phyloP scores from a whole-genome alignment of 2,329 filamentous ascomycete genomes.

The Hymenoscyphus occultus region DNA sequence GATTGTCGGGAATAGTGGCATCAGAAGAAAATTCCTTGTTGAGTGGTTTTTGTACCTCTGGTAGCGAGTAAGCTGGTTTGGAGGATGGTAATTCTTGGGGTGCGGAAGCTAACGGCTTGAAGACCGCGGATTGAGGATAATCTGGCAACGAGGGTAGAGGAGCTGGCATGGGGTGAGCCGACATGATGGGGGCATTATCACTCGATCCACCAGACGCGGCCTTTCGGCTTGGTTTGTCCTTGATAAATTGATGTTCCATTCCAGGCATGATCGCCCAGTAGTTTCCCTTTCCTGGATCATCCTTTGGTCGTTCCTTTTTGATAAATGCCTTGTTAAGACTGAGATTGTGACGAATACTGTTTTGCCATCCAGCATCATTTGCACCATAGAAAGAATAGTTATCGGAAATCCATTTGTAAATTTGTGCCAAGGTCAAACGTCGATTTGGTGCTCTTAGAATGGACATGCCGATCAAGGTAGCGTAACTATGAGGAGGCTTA shows the following conservation, averaged over 20 bases:
- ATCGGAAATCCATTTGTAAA: slow-evolving; percentile 99
- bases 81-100: slow-evolving; percentile 26
- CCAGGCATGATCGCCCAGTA: slow-evolving; percentile 95
- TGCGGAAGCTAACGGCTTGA: slow-evolving; percentile 30
- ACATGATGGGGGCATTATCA: slow-evolving; percentile 45
- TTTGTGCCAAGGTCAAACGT: slow-evolving; percentile 85
- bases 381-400: slow-evolving; percentile 84
- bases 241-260: slow-evolving; percentile 84
- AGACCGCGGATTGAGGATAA: slow-evolving; percentile 22
- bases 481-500: slow-evolving; percentile 92
- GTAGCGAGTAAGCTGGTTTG: slow-evolving; percentile 22
- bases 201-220: slow-evolving; percentile 45
- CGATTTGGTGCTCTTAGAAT: slow-evolving; percentile 83
- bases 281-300: slow-evolving; percentile 95
- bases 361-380: slow-evolving; percentile 91
- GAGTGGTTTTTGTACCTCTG: slow-evolving; percentile 25
- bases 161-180: slow-evolving; percentile 24
- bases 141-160: slow-evolving; percentile 21
- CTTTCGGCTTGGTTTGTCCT: slow-evolving; percentile 68
- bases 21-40: slow-evolving; percentile 67
- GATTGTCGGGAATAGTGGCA: slow-evolving; percentile 72
- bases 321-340: slow-evolving; percentile 96
- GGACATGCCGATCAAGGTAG: slow-evolving; percentile 93
- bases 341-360: slow-evolving; percentile 97
- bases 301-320: slow-evolving; percentile 93